Evolutionary conservation across 192 early-diverging fungal genomes (phyloP), one percentile per base, ranked within the genome.

Genomic region (Rhizophagus clarus): DNA sequence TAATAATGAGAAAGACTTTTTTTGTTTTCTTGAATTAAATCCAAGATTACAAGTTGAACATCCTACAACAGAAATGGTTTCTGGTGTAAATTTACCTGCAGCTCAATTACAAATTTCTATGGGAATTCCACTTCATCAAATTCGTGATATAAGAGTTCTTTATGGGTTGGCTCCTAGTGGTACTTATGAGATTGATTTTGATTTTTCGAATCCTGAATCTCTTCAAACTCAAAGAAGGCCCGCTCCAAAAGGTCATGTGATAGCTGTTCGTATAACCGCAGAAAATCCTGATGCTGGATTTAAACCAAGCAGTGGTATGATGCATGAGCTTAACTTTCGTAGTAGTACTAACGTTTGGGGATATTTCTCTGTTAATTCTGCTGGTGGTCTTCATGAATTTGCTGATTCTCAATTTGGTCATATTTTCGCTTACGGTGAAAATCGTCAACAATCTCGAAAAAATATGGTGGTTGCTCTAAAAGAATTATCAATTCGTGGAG

Each of bases 351-450:
- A 98, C 74, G 98, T 99, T 42, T 98, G 98, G 98, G 98, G 98
- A n/a, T 98, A 98, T 89, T 99, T 99, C 87, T 97, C 95, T 9
- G 97, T 99, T 61, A 95, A 93, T 81, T 90, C 96, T 31, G 92
- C 93, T 40, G 97, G 98, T 80, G 97, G 96, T 79, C 90, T 99
- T 79, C 98, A 99, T 87, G 98, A 99, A 84, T 99, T 94, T 89
- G 98, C 98, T n/a, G 98, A 99, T 83, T 97, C 95, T 32, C 98
- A 99, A 87, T 99, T 99, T 81, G 98, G 98, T 45, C 98, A 99
- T 87, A 95, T 99, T 75, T 99, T 99, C 80, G 92, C 97, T 14
- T 99, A 98, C 81, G 98, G 98, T 61, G 94, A 95, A 68, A 96
- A 95, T 81, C 91, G 98, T 82, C 94, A 95, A 80, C 93, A 96